These are phyloP conservation scores for Byssochlamys sp. DNA, from an alignment of 2,329 filamentous ascomycete species.

Conservation along the genomic window DNA sequence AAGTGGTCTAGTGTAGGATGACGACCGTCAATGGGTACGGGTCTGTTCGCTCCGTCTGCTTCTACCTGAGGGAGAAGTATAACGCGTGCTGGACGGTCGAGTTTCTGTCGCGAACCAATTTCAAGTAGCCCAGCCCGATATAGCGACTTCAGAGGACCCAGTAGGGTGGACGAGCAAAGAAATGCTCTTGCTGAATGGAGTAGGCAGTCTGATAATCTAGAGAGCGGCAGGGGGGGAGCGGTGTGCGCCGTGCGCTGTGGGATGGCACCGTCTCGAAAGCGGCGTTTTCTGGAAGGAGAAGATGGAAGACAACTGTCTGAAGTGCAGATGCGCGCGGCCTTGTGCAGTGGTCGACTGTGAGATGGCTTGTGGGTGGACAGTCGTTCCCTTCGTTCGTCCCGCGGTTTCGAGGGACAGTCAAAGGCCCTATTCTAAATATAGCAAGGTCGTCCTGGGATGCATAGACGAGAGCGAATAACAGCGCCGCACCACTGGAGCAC, in stretches of 20 bases:
- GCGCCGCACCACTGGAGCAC: neutral
- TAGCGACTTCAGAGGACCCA: neutral
- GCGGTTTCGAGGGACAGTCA: neutral
- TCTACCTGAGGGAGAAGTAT: neutral
- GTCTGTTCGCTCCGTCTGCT: neutral
- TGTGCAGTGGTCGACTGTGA: neutral
- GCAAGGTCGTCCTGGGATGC: neutral
- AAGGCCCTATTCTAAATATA: constrained; percentile 3
- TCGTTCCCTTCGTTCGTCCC: constrained; percentile 1
- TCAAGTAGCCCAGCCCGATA: neutral
- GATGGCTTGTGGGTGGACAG: neutral
- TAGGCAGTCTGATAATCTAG: neutral
- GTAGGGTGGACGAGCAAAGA: neutral
- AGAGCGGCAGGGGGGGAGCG: neutral
- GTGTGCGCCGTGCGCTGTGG: neutral
- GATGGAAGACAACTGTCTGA: neutral
- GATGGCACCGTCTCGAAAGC: neutral
- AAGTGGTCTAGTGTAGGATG: neutral
- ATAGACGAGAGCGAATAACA: neutral
- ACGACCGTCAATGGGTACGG: neutral
- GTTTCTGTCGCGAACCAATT: neutral
- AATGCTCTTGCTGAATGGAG: neutral
- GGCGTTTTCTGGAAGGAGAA: neutral
- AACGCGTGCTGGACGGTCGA: neutral
- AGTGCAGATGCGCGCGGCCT: neutral